Evolutionary conservation across 1,284 basidiomycete genomes (phyloP), one percentile per base, ranked within the genome.

Genomic region (Apiotrichum sp.): DNA sequence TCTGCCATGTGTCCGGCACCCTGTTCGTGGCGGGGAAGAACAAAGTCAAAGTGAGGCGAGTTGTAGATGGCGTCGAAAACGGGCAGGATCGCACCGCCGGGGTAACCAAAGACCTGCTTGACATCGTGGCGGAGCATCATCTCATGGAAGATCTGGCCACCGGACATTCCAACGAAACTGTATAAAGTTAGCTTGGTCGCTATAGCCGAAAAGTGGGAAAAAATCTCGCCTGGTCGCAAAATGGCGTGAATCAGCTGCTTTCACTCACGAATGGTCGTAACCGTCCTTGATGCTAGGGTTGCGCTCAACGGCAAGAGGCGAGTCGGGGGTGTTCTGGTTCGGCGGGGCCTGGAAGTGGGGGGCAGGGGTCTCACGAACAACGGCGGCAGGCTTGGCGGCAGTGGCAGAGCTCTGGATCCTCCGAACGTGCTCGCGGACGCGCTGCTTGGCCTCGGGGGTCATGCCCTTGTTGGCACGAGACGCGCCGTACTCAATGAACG

Each of bases 21-120:
- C 71, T 98, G 95, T 74, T 98, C 96, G 69, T 98, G 93, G 47
- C 95, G 83, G 14, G 95, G 96, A 9, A 98, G 84, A 62, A 98
- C 83, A 70, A 98, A 98, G 62, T 97, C 86, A 69, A 98, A 98
- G 76, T 97, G 86, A 14, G 86, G 83, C 9, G 93, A 97, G 77
- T 97, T 88, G 82, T 98, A 88, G 76, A 98, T 98, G 71, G 96
- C 95, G 75, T 98, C 95, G 76, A 98, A 98, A 42, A 98, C 95
- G 65, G 95, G 96, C 16, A 98, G 85, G 72, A 98, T 98, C 49
- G 95, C 95, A 61, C 93, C 93, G 48, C 95, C 95, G 14, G 95
- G 95, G 78, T 98, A 98, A 47, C 95, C 95, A 71, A 98, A 98
- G 51, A 98, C 84, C 72, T 98, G 89, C 77, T 95, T 96, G 69